Base-by-base conservation (phyloP, 1,284 basidiomycete genomes). In the Fomitopsis betulina region DNA sequence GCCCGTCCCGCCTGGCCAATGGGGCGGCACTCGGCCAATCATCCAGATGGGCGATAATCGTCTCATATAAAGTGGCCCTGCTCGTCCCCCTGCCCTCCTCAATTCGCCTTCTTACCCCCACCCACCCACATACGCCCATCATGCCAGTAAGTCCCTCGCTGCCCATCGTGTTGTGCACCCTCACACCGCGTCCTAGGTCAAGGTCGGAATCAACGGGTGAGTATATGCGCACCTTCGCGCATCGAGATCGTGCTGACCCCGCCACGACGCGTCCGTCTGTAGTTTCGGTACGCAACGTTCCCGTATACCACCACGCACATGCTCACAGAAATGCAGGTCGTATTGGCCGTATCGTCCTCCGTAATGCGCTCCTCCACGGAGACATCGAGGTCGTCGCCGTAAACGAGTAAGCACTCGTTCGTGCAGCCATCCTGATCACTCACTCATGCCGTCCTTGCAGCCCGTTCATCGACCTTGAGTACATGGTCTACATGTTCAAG, bases 401-500 rank as follows among this genome's bases (percentile, higher is more conserved):
- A 68, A 96, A 96, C 82, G 93, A 96, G 91, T 94, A 67, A 68
- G 91, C 79, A 17, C 53, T 25, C 52, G 23, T 52, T 35, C 58
- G 30, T 57, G 19, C 42, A 21, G 42, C 42, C 42, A 25, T 55
- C 27, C 42, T n/a, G 40, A 49, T 62, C 50, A 54, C 43, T 54
- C 55, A 59, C 40, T 33, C 9, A 30, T 50, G 47, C 13, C 43
- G 17, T 58, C 53, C 12, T 55, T 35, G 42, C 63, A 92, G 89
- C 79, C 94, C 94, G 61, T 98, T 97, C 89, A 96, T 97, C 70
- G 89, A 94, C 75, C 89, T 96, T 67, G 86, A 91, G 10, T 97
- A 97, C 86, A 96, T 96, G 94, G 88, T 94, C 74, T 98, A 99
- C 89, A 97, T 99, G 96, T 97, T 98, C 93, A 98, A 98, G 85